Conservation (phyloP, 306 rosid genomes). For the Astragalus glycyphyllos region DNA sequence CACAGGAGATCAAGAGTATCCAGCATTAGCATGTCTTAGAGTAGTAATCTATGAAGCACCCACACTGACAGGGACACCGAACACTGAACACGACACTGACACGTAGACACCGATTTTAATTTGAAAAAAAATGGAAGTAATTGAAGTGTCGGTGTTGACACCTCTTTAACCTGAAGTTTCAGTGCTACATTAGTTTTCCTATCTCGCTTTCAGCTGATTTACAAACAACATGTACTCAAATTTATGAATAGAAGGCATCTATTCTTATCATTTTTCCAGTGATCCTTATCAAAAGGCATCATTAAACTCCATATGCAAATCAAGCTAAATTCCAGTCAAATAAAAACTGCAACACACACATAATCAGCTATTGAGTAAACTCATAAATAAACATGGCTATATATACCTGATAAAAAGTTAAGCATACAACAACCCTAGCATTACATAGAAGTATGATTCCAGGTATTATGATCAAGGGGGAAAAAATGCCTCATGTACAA, state of each 20-base stretch:
- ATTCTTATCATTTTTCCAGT: constrained; percentile 27
- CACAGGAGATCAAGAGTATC: constrained; percentile 1
- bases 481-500: constrained; percentile 15
- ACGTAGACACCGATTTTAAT: too few species aligned
- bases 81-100: too few species aligned
- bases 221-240: constrained; percentile 12
- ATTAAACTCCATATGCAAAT: constrained; percentile 1
- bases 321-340: constrained; percentile 25
- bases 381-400: too few species aligned
- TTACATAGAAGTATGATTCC: neutral
- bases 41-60: too few species aligned
- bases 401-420: too few species aligned
- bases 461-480: neutral
- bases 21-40: constrained; percentile 12
- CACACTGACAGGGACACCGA: too few species aligned
- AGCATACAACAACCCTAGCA: constrained; percentile 32
- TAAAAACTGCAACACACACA: constrained; percentile 23
- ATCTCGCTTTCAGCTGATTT: constrained; percentile 24
- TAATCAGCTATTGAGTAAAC: too few species aligned
- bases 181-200: constrained; percentile 9
- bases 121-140: too few species aligned
- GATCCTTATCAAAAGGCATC: constrained; percentile 31
- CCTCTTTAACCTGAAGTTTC: too few species aligned
- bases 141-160: too few species aligned
- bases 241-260: constrained; percentile 27